Conservation (phyloP, 768 basidiomycete species). For the Amanita pseudoporphyria region DNA sequence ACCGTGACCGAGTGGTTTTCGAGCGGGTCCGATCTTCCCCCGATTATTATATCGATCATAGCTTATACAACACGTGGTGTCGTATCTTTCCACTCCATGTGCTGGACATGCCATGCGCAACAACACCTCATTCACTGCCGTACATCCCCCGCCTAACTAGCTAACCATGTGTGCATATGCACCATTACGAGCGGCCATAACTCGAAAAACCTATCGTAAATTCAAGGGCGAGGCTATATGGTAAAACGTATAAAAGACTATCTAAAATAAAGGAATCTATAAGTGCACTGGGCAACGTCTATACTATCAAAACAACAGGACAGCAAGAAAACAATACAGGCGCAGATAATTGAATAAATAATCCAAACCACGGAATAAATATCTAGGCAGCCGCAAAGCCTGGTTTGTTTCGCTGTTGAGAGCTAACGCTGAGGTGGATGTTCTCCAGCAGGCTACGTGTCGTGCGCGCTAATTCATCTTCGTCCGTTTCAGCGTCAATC, state of each 20-base stretch:
- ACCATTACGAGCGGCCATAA: constrained; percentile 2
- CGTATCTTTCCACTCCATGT: no score
- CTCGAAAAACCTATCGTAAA: background rate
- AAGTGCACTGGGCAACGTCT: background rate
- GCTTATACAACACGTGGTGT: no score
- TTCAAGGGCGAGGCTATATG: background rate
- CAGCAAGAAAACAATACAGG: constrained; percentile 4
- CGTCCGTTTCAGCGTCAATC: background rate
- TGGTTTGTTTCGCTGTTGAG: constrained; percentile 5
- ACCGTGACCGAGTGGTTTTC: no score
- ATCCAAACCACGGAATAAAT: background rate
- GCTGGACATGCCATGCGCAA: no score
- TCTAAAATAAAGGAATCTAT: constrained; percentile 1
- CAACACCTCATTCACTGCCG: no score
- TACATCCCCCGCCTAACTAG: background rate
- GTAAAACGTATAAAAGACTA: background rate
- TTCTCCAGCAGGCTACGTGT: constrained; percentile 5
- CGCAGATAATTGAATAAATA: constrained; percentile 4
- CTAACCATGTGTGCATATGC: no score
- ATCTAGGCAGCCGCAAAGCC: constrained; percentile 5
- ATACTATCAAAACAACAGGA: constrained; percentile 7
- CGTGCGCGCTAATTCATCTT: constrained; percentile 1
- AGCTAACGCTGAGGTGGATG: constrained; percentile 4
- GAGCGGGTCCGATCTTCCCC: no score
- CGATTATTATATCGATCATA: no score